Conservation (phyloP, 805 yeast genomes). For the Ogataea ramenticola region DNA sequence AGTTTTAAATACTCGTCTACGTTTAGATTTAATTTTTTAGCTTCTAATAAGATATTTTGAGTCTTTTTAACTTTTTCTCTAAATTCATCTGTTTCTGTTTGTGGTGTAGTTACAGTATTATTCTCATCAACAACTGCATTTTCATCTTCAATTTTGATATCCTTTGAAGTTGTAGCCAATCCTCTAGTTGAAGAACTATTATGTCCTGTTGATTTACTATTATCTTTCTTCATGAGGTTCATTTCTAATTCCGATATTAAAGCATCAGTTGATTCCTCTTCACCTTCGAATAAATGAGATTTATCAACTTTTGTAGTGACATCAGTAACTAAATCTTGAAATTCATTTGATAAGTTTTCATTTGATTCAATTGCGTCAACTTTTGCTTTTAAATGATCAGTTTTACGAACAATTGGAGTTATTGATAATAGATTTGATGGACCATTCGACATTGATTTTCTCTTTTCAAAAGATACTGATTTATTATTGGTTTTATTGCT, state of each 20-base stretch:
- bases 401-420: not conserved
- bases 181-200: not conserved
- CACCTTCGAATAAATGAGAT: constrained; percentile 34
- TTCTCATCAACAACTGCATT: not conserved
- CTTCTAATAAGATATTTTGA: constrained; percentile 4
- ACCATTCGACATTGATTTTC: not conserved
- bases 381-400: constrained; percentile 5
- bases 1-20: constrained; percentile 7
- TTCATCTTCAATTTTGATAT: not conserved
- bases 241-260: not conserved
- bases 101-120: not conserved
- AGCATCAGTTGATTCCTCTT: constrained; percentile 12
- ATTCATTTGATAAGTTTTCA: constrained; percentile 1
- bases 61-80: constrained; percentile 3
- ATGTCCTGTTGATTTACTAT: not conserved
- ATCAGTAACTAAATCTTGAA: constrained; percentile 23
- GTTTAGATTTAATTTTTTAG: constrained; percentile 6
- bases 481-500: too few species aligned
- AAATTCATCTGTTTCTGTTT: constrained; percentile 2
- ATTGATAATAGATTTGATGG: not conserved
- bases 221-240: too few species aligned
- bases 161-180: not conserved
- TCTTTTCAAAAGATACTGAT: not conserved
- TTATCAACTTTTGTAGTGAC: constrained; percentile 25
- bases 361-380: not conserved